These are phyloP conservation scores for Sodiomyces alkalinus DNA, from an alignment of 2,329 filamentous ascomycete species.

Conservation along the genomic window DNA sequence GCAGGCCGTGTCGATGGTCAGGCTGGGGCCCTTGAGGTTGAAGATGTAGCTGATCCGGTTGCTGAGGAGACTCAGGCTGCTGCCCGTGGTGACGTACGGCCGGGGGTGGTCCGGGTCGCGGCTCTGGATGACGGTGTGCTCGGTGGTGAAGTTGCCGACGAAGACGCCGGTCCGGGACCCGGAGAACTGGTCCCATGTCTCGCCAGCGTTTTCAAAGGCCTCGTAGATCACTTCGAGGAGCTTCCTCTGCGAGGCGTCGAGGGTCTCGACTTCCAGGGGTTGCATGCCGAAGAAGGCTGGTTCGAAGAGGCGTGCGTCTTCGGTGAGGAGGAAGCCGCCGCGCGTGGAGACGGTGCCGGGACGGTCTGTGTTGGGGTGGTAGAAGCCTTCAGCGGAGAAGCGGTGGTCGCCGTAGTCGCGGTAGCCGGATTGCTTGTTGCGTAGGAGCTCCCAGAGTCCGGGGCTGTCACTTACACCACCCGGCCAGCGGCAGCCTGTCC, in stretches of 20 bases:
- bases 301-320: constrained; percentile 13
- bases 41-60: constrained; percentile 16
- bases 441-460: too few relatives aligned
- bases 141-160: constrained; percentile 18
- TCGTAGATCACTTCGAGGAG: constrained; percentile 21
- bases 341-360: constrained; percentile 9
- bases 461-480: too few relatives aligned
- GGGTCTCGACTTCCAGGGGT: constrained; percentile 13
- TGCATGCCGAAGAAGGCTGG: constrained; percentile 13
- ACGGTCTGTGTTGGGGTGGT: constrained; percentile 6
- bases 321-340: constrained; percentile 16
- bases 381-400: too few relatives aligned
- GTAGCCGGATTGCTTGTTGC: too few relatives aligned
- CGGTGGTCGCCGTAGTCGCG: too few relatives aligned
- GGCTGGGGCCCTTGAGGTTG: constrained; percentile 10
- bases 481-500: too few relatives aligned
- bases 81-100: constrained; percentile 10
- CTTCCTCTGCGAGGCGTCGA: constrained; percentile 21
- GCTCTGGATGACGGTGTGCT: constrained; percentile 14
- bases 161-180: constrained; percentile 18
- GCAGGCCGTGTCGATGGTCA: constrained; percentile 20
- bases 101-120: constrained; percentile 10
- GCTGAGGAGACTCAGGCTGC: constrained; percentile 12
- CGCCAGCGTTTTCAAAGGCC: constrained; percentile 18
- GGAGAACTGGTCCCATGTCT: constrained; percentile 9